Conservation (phyloP, 129 eudicot species). For the Dittrichia graveolens region DNA sequence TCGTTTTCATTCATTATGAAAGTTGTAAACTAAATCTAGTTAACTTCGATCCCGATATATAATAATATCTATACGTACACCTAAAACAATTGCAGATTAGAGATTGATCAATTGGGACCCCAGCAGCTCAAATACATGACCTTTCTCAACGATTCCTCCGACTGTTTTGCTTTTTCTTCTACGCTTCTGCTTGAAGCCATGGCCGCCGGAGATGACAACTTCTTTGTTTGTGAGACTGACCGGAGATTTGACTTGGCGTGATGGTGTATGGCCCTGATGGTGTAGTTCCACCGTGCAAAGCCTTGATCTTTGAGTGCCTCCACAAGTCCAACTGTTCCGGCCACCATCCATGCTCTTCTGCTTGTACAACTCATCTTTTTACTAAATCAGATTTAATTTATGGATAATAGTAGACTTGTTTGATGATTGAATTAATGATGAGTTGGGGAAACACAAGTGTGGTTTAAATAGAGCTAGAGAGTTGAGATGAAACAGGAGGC, state of each 20-base stretch:
- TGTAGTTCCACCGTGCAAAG: constrained; percentile 59
- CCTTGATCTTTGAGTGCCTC: constrained; percentile 70
- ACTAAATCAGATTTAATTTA: background rate
- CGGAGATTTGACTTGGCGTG: constrained; percentile 35
- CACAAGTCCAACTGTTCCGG: constrained; percentile 49
- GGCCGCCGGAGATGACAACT: constrained; percentile 21
- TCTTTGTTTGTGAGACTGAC: constrained; percentile 25
- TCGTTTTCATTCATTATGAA: too few relatives aligned
- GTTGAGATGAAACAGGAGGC: background rate
- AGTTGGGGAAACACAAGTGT: background rate
- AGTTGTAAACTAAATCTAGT: too few relatives aligned
- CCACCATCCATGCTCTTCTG: constrained; percentile 50
- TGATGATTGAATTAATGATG: too few relatives aligned
- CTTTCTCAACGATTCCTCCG: constrained; percentile 43
- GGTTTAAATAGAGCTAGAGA: constrained; percentile 5
- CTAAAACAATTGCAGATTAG: background rate
- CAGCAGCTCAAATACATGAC: constrained; percentile 49
- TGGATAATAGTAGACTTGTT: too few relatives aligned
- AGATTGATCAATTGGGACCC: constrained; percentile 33
- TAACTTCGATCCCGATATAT: too few relatives aligned
- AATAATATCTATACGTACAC: background rate
- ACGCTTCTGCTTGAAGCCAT: constrained; percentile 12
- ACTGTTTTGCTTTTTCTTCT: constrained; percentile 9
- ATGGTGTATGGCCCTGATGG: constrained; percentile 40
- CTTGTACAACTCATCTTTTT: constrained; percentile 40